Evolutionary conservation across 805 yeast genomes (phyloP).

Genomic region (Tetrapisispora phaffii): DNA sequence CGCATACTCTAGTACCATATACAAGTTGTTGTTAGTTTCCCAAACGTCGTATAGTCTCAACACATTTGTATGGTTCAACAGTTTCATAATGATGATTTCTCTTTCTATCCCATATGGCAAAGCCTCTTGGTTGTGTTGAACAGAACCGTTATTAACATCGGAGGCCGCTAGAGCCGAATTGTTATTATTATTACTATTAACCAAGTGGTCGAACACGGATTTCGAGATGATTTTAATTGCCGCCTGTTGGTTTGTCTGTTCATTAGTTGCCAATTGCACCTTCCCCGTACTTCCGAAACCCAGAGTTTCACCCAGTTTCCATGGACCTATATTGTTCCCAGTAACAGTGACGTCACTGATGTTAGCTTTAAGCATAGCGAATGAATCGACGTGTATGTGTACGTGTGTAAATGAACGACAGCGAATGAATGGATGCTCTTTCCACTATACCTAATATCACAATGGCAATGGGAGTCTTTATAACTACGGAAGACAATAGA

Average conservation of each 20-base stretch:
- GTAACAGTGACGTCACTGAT: slow-evolving; percentile 16
- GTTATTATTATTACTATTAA: slow-evolving; percentile 25
- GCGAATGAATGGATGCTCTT: background rate
- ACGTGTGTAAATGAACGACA: no score
- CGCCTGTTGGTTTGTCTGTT: slow-evolving; percentile 76
- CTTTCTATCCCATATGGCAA: slow-evolving; percentile 80
- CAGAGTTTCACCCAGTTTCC: slow-evolving; percentile 90
- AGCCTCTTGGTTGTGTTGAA: slow-evolving; percentile 32
- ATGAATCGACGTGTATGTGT: background rate
- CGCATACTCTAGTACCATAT: slow-evolving; percentile 85
- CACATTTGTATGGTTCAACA: slow-evolving; percentile 68
- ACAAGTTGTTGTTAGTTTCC: slow-evolving; percentile 76
- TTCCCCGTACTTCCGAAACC: slow-evolving; percentile 97
- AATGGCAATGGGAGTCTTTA: no score
- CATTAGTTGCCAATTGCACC: slow-evolving; percentile 83
- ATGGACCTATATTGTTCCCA: slow-evolving; percentile 65
- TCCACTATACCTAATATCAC: no score
- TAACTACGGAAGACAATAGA: no score
- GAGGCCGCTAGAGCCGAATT: slow-evolving; percentile 32
- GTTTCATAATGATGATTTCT: slow-evolving; percentile 77
- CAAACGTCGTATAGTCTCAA: slow-evolving; percentile 75
- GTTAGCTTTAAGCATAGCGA: slow-evolving; percentile 1
- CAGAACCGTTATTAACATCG: background rate
- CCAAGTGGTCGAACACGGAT: slow-evolving; percentile 40
- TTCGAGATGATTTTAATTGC: slow-evolving; percentile 96